phyloP scores from a whole-genome alignment of 2,329 filamentous ascomycete species.

The Diaporthe australafricana region DNA sequence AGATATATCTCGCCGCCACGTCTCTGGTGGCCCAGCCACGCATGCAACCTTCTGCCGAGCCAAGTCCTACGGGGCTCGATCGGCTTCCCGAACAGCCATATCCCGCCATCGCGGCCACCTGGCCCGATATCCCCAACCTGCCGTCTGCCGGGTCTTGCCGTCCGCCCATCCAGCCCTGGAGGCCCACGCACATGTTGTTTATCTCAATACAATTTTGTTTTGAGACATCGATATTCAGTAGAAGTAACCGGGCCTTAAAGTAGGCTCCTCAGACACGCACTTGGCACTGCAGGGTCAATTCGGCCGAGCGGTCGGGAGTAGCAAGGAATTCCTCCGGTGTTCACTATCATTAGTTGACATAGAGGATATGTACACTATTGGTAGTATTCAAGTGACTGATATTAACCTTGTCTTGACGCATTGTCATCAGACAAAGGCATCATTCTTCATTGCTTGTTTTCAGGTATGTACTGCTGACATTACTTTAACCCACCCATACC shows the following conservation, averaged over 20 bases:
- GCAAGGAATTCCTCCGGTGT: not conserved
- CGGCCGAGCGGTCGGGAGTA: constrained; percentile 7
- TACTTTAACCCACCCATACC: not conserved
- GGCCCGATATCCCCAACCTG: not conserved
- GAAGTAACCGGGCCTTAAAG: not conserved
- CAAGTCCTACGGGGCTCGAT: not conserved
- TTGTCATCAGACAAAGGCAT: too few species aligned
- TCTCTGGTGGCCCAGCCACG: not conserved
- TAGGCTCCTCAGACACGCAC: not conserved
- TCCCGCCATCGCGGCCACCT: not conserved
- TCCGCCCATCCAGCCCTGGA: too few species aligned
- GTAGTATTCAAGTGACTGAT: too few species aligned
- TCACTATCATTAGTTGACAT: not conserved
- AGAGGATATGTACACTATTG: too few species aligned
- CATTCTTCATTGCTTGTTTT: too few species aligned
- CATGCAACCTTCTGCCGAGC: not conserved
- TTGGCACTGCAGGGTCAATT: not conserved
- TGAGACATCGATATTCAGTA: not conserved
- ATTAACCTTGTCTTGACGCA: too few species aligned
- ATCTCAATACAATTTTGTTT: not conserved
- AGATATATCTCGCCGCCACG: not conserved
- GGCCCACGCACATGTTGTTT: not conserved
- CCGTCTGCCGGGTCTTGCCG: not conserved
- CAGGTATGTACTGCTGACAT: not conserved
- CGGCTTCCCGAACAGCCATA: constrained; percentile 1